Conservation (phyloP, 1,284 basidiomycete genomes). For the Moesziomyces parantarcticus region DNA sequence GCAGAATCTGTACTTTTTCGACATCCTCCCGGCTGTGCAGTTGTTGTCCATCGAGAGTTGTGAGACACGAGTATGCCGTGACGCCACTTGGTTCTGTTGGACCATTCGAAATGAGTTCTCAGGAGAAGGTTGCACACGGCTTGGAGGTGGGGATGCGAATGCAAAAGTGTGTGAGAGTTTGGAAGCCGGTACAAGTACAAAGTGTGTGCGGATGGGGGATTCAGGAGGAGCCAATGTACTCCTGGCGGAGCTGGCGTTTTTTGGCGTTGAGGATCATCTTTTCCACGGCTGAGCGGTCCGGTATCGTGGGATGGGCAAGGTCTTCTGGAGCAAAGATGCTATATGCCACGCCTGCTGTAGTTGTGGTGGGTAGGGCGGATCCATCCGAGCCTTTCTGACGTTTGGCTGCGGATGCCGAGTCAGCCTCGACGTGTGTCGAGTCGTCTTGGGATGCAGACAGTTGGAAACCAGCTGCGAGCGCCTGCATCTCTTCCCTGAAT, state of each 20-base stretch:
- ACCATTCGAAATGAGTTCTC: too few relatives aligned
- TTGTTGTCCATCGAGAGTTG: too few relatives aligned
- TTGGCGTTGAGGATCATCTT: constrained; percentile 31
- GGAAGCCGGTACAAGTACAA: constrained; percentile 13
- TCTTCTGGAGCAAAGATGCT: constrained; percentile 35
- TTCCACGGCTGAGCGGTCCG: constrained; percentile 32
- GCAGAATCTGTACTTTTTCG: constrained; percentile 48
- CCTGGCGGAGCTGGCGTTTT: constrained; percentile 27
- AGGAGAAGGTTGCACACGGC: too few relatives aligned
- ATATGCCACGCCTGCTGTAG: constrained; percentile 8
- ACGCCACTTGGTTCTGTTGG: too few relatives aligned
- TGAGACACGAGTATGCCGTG: too few relatives aligned
- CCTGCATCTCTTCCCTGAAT: constrained; percentile 37
- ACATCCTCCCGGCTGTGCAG: too few relatives aligned
- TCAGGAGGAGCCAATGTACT: constrained; percentile 26
- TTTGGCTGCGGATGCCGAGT: constrained; percentile 5
- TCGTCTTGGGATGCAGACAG: neutral
- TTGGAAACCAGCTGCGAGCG: constrained; percentile 1
- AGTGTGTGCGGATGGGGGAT: too few relatives aligned
- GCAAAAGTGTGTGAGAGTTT: neutral
- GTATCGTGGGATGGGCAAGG: constrained; percentile 15
- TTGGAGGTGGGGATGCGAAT: neutral
- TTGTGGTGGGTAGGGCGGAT: neutral
- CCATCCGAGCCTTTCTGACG: constrained; percentile 14
- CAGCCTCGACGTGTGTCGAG: constrained; percentile 1